Conservation (phyloP, 495 filamentous ascomycete genomes). For the Lepidopterella palustris region DNA sequence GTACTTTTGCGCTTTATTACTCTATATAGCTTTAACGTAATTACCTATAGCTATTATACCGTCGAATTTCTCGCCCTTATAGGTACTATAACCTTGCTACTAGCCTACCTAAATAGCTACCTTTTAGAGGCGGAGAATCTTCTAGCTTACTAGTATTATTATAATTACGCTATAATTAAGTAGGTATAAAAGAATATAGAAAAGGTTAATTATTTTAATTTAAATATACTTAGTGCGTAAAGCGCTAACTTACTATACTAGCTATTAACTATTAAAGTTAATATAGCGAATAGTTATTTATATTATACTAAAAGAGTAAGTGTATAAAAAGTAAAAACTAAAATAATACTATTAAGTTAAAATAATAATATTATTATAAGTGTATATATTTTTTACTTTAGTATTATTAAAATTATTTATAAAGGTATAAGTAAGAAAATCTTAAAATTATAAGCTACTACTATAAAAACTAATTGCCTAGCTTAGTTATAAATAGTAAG, state of each 20-base stretch:
- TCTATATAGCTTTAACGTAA: conserved; percentile 28
- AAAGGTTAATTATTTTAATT: conserved; percentile 28
- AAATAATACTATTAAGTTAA: conserved; percentile 10
- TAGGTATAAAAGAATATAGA: conserved; percentile 37
- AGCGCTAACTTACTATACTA: conserved; percentile 34
- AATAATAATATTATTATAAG: conserved; percentile 16
- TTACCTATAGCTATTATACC: conserved; percentile 33
- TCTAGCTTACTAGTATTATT: conserved; percentile 38
- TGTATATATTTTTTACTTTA: conserved; percentile 38
- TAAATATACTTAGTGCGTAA: conserved; percentile 33
- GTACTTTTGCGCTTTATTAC: conserved; percentile 36
- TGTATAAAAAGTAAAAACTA: conserved; percentile 7
- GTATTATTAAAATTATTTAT: conserved; percentile 28
- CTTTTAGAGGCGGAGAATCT: conserved; percentile 22
- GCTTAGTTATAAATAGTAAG: background rate
- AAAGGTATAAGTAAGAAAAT: conserved; percentile 14
- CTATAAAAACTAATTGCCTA: no score
- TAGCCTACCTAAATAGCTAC: conserved; percentile 32
- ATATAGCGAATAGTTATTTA: conserved; percentile 22
- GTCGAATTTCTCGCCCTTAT: conserved; percentile 40
- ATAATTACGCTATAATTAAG: conserved; percentile 43
- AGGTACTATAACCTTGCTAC: conserved; percentile 33
- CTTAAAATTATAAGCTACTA: conserved; percentile 1
- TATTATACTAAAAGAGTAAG: conserved; percentile 21
- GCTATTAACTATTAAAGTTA: conserved; percentile 37